Percentiles rank a stretch among this genome's conserved stretches.
phyloP scores from a whole-genome alignment of 2,329 filamentous ascomycete genomes.

The Pseudocercospora crystallina region DNA sequence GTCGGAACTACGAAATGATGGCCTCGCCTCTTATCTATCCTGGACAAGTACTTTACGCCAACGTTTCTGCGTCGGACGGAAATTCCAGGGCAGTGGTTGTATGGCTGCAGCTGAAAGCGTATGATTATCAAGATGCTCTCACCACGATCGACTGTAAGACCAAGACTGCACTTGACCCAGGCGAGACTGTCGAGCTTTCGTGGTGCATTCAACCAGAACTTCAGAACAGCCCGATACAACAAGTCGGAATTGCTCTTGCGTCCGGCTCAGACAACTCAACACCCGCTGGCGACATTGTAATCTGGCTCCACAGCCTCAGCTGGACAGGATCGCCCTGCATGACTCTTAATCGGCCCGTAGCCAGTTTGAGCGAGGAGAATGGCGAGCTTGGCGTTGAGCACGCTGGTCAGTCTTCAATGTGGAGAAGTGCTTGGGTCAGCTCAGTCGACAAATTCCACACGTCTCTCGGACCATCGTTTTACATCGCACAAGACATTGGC shows the following conservation, averaged over 20 bases:
- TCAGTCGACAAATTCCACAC: not conserved
- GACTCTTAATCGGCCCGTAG: not conserved
- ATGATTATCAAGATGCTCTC: not conserved
- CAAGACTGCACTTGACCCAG: not conserved
- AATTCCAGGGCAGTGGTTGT: not conserved
- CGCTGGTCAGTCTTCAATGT: not conserved
- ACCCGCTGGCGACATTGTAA: not conserved
- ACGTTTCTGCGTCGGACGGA: not conserved
- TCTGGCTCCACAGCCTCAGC: not conserved
- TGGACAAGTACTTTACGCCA: not conserved
- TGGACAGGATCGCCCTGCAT: not conserved
- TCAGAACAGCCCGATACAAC: not conserved
- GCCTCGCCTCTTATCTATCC: slow-evolving; percentile 1
- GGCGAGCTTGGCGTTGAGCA: not conserved
- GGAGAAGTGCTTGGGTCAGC: not conserved
- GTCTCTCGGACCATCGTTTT: not conserved
- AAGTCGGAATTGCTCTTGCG: not conserved
- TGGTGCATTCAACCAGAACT: not conserved
- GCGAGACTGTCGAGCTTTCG: not conserved
- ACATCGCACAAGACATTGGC: not conserved
- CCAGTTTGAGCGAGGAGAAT: not conserved
- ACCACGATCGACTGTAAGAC: not conserved
- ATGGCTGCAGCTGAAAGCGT: not conserved
- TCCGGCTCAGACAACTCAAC: no score
- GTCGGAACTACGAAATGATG: not conserved